Percentiles rank a stretch among this genome's conserved stretches.
Conservation (phyloP, 129 eudicot species). For the Silybum marianum region DNA sequence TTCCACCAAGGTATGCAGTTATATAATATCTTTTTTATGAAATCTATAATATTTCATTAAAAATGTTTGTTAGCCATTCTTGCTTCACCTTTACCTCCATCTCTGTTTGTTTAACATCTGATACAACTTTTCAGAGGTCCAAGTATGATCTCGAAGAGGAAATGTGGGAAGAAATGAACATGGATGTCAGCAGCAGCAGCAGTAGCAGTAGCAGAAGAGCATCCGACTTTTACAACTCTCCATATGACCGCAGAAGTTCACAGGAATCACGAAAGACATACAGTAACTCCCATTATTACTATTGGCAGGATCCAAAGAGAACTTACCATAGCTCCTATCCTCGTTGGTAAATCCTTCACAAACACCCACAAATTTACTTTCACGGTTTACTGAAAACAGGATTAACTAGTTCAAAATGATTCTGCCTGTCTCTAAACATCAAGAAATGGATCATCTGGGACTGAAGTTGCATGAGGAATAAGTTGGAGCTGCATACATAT, state of each 20-base stretch:
- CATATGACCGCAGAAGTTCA: slow-evolving; percentile 46
- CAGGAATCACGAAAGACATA: slow-evolving; percentile 42
- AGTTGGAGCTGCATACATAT: slow-evolving; percentile 16
- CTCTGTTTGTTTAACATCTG: neutral
- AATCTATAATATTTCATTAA: neutral
- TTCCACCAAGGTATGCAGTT: slow-evolving; percentile 60
- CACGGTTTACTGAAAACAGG: neutral
- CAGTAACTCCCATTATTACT: slow-evolving; percentile 38
- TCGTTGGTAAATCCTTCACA: slow-evolving; percentile 48
- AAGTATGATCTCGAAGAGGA: slow-evolving; percentile 80
- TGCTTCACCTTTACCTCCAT: neutral
- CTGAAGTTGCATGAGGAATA: slow-evolving; percentile 12
- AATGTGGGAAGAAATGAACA: slow-evolving; percentile 51
- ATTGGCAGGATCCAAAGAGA: slow-evolving; percentile 58
- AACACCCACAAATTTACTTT: neutral
- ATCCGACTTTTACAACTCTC: slow-evolving; percentile 54
- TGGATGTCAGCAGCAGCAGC: slow-evolving; percentile 31
- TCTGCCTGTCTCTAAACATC: neutral
- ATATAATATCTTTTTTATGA: neutral
- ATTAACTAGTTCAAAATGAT: neutral
- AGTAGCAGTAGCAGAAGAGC: slow-evolving; percentile 44
- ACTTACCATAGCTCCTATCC: slow-evolving; percentile 41
- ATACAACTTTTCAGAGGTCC: slow-evolving; percentile 51
- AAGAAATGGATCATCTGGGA: slow-evolving; percentile 8
- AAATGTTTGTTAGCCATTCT: neutral